These are phyloP conservation scores for Pseudocercospora macadamiae DNA, from an alignment of 2,329 filamentous ascomycete genomes.

Conservation along the genomic window DNA sequence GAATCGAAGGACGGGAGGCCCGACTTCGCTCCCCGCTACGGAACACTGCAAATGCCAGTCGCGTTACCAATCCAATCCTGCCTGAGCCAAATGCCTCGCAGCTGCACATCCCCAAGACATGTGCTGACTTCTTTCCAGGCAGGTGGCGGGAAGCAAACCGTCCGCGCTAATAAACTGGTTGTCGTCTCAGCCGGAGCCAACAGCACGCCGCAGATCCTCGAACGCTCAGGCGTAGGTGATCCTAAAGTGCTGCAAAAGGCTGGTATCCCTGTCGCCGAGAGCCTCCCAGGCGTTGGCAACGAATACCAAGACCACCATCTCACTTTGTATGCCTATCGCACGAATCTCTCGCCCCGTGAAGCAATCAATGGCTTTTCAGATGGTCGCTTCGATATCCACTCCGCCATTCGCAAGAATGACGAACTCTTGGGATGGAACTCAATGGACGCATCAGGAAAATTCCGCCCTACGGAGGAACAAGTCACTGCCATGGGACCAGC, in stretches of 20 bases:
- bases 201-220: constrained; percentile 60
- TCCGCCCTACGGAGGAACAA: constrained; percentile 58
- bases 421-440: constrained; percentile 60
- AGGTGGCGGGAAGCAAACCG: constrained; percentile 23
- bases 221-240: constrained; percentile 63
- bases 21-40: too few relatives aligned
- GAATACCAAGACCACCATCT: constrained; percentile 43
- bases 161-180: constrained; percentile 60
- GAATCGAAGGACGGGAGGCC: too few relatives aligned
- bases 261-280: constrained; percentile 34
- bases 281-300: constrained; percentile 18
- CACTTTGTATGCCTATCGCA: constrained; percentile 56
- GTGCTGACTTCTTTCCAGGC: too few relatives aligned
- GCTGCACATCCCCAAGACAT: too few relatives aligned
- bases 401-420: constrained; percentile 52
- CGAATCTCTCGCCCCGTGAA: constrained; percentile 48
- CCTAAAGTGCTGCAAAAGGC: constrained; percentile 18
- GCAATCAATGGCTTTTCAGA: constrained; percentile 58
- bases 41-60: too few relatives aligned
- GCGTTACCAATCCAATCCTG: too few relatives aligned
- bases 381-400: constrained; percentile 50
- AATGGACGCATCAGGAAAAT: constrained; percentile 57
- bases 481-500: constrained; percentile 55
- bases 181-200: constrained; percentile 62
- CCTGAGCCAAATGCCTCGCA: too few relatives aligned